A percentile compares a stretch with the other conserved stretches of the same genome.
Evolutionary conservation across 2,329 filamentous ascomycete species (phyloP).

Genomic region (Neopestalotiopsis sp.): DNA sequence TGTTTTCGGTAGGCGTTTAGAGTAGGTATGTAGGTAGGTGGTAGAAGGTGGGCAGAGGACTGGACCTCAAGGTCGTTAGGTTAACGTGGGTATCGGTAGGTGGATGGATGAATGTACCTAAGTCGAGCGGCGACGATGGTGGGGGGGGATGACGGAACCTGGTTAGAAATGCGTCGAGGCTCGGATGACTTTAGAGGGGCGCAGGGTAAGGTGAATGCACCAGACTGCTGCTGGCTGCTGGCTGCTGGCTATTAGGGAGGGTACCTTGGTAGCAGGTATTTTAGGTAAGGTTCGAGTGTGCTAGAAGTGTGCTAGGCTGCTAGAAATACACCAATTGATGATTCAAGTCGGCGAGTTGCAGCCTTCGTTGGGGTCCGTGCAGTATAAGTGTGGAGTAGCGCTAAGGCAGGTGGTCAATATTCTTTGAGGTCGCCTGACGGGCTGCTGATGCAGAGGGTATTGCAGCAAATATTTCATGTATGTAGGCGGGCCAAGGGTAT

Average conservation of each 20-base stretch:
- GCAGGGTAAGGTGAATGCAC: neutral
- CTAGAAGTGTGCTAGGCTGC: neutral
- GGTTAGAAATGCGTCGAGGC: conserved; percentile 1
- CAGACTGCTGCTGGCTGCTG: neutral
- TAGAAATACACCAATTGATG: too few relatives aligned
- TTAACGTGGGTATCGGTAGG: neutral
- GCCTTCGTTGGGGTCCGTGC: conserved; percentile 3
- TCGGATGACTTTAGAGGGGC: neutral
- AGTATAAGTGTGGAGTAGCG: conserved; percentile 6
- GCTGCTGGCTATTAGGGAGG: neutral
- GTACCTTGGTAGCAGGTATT: neutral
- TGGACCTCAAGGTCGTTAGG: neutral
- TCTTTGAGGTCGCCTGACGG: neutral
- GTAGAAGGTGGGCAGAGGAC: neutral
- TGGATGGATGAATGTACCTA: neutral
- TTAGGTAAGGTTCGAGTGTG: neutral
- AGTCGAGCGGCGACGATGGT: neutral
- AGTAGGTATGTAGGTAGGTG: neutral
- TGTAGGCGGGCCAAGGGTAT: neutral
- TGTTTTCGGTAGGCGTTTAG: neutral
- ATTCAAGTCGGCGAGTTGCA: neutral
- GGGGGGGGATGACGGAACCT: conserved; percentile 7
- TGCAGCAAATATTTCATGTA: neutral
- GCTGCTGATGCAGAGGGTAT: neutral
- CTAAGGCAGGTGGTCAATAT: conserved; percentile 9